These are phyloP conservation scores for Nicotiana attenuata DNA, from an alignment of 257 asterid species.

Conservation along the genomic window DNA sequence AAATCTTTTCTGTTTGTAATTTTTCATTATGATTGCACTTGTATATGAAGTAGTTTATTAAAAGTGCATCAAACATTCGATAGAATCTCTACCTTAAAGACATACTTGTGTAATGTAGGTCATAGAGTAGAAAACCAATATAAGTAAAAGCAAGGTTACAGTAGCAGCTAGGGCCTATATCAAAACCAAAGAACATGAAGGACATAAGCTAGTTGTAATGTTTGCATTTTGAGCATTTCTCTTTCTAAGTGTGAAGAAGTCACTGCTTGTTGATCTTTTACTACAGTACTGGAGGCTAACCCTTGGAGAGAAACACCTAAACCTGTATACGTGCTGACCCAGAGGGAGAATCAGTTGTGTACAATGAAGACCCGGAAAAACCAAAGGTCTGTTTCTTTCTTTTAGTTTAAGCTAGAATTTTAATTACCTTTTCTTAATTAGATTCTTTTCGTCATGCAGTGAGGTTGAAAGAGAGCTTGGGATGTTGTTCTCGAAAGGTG, in stretches of 20 bases:
- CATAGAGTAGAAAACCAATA: neutral
- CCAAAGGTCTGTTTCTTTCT: slow-evolving; percentile 47
- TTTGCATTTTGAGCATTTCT: neutral
- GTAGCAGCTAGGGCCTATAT: neutral
- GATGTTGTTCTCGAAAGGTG: slow-evolving; percentile 65
- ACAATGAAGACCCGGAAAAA: slow-evolving; percentile 89
- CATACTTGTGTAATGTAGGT: neutral
- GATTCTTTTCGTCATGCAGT: slow-evolving; percentile 38
- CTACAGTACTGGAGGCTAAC: slow-evolving; percentile 77
- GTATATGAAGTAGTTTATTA: neutral
- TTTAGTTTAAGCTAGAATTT: neutral
- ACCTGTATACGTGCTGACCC: slow-evolving; percentile 87
- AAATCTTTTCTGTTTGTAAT: neutral
- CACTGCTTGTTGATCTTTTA: slow-evolving; percentile 2
- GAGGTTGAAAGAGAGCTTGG: slow-evolving; percentile 93
- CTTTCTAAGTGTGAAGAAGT: neutral
- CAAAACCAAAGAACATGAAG: neutral
- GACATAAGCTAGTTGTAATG: neutral
- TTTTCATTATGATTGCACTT: neutral
- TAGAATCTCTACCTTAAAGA: neutral
- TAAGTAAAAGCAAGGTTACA: neutral
- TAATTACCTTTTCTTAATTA: slow-evolving; percentile 9
- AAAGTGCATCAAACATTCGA: neutral
- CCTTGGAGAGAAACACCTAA: slow-evolving; percentile 93
- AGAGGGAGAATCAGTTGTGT: slow-evolving; percentile 81